phyloP scores from a whole-genome alignment of 2,329 filamentous ascomycete species.

The Fusarium staphyleae region DNA sequence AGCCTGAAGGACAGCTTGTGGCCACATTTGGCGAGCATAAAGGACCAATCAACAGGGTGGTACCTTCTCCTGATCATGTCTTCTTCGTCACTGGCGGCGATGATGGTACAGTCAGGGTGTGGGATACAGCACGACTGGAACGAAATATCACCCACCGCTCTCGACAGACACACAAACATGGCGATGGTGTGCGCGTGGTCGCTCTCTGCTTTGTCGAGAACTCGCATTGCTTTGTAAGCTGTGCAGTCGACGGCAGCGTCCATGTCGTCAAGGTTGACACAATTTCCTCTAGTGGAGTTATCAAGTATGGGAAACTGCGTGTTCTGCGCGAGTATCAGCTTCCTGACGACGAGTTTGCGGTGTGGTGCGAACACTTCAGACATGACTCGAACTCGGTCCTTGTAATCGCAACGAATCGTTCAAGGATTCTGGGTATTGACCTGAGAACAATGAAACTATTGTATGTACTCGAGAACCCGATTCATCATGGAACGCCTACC shows the following conservation, averaged over 20 bases:
- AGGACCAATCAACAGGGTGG: constrained; percentile 80
- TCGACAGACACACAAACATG: constrained; percentile 83
- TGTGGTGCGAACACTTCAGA: constrained; percentile 93
- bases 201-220: constrained; percentile 91
- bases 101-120: constrained; percentile 89
- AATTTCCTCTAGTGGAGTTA: constrained; percentile 54
- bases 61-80: constrained; percentile 84
- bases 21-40: constrained; percentile 90
- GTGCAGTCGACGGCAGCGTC: constrained; percentile 87
- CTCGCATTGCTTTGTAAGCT: constrained; percentile 92
- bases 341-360: constrained; percentile 74
- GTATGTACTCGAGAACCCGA: constrained; percentile 83
- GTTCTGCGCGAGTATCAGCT: constrained; percentile 84
- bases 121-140: constrained; percentile 90
- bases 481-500: constrained; percentile 90
- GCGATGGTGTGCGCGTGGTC: constrained; percentile 73
- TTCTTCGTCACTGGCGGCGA: constrained; percentile 96
- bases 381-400: constrained; percentile 82
- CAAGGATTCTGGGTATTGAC: constrained; percentile 83
- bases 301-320: constrained; percentile 79
- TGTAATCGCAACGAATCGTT: constrained; percentile 84
- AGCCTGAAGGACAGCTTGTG: constrained; percentile 81
- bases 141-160: constrained; percentile 89
- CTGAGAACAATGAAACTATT: constrained; percentile 84
- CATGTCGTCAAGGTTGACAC: constrained; percentile 84